phyloP scores from a whole-genome alignment of 2,329 filamentous ascomycete genomes.

The Pseudocercospora fijiensis region DNA sequence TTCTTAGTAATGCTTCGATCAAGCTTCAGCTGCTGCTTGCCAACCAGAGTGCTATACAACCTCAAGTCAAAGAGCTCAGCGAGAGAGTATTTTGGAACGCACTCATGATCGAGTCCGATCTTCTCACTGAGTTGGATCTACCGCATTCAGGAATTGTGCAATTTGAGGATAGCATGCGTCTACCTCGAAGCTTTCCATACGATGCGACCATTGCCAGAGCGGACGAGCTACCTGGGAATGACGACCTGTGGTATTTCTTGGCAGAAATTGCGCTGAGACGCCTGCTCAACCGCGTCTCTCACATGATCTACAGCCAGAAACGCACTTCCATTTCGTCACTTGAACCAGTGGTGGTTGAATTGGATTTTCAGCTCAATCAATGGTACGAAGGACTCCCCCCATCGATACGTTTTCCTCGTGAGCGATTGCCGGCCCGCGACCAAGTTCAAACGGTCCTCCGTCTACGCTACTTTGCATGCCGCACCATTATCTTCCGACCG shows the following conservation, averaged over 20 bases:
- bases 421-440: conserved; percentile 64
- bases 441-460: conserved; percentile 77
- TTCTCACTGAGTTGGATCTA: conserved; percentile 75
- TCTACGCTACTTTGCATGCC: conserved; percentile 78
- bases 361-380: conserved; percentile 78
- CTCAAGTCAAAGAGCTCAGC: conserved; percentile 68
- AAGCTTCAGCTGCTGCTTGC: conserved; percentile 78
- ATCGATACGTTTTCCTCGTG: conserved; percentile 75
- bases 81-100: conserved; percentile 84
- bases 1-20: conserved; percentile 75
- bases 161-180: conserved; percentile 75
- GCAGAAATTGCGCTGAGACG: conserved; percentile 77
- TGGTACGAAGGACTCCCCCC: conserved; percentile 79
- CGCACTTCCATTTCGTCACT: conserved; percentile 71
- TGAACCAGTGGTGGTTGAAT: conserved; percentile 73
- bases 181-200: conserved; percentile 73
- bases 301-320: conserved; percentile 33
- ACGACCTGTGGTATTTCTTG: conserved; percentile 83
- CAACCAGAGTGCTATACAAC: conserved; percentile 67
- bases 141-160: conserved; percentile 81
- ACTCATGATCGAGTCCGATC: conserved; percentile 73
- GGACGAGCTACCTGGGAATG: conserved; percentile 53
- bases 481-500: conserved; percentile 81
- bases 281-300: conserved; percentile 53
- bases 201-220: conserved; percentile 57